Percentiles rank a stretch among this genome's conserved stretches.
phyloP scores from a whole-genome alignment of 2,329 filamentous ascomycete genomes.

The Penicillium concentricum region DNA sequence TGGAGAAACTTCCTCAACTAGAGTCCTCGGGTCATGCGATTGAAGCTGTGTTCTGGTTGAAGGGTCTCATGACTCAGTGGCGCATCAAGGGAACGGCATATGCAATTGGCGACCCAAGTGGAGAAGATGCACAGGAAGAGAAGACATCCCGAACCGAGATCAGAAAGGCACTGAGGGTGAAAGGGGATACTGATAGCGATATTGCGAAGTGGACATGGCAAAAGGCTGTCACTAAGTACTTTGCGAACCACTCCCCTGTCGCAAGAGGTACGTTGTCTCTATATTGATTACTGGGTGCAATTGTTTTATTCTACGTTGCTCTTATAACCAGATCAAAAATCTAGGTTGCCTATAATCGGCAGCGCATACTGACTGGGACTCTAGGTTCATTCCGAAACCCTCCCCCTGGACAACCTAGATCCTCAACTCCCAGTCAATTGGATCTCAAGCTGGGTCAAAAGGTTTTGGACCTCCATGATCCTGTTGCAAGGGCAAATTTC shows the following conservation, averaged over 20 bases:
- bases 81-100: slow-evolving; percentile 74
- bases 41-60: slow-evolving; percentile 83
- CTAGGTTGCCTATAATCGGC: background rate
- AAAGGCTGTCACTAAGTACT: slow-evolving; percentile 78
- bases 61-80: slow-evolving; percentile 75
- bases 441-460: slow-evolving; percentile 58
- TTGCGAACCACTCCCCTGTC: slow-evolving; percentile 79
- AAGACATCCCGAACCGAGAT: slow-evolving; percentile 52
- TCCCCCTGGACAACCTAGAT: slow-evolving; percentile 62
- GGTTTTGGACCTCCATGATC: slow-evolving; percentile 69
- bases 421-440: slow-evolving; percentile 49
- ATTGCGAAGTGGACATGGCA: slow-evolving; percentile 68
- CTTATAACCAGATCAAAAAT: background rate
- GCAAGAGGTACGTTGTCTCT: slow-evolving; percentile 62
- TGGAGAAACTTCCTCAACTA: slow-evolving; percentile 79
- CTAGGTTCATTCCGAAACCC: slow-evolving; percentile 71
- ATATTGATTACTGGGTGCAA: background rate
- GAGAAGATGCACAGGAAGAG: slow-evolving; percentile 51
- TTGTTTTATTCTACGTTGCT: background rate
- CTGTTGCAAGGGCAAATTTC: slow-evolving; percentile 70
- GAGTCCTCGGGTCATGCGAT: slow-evolving; percentile 64
- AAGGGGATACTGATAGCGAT: slow-evolving; percentile 31
- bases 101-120: slow-evolving; percentile 69
- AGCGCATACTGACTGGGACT: slow-evolving; percentile 5
- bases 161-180: slow-evolving; percentile 56